These are phyloP conservation scores for Kwoniella europaea DNA, from an alignment of 768 basidiomycete species.

Conservation along the genomic window DNA sequence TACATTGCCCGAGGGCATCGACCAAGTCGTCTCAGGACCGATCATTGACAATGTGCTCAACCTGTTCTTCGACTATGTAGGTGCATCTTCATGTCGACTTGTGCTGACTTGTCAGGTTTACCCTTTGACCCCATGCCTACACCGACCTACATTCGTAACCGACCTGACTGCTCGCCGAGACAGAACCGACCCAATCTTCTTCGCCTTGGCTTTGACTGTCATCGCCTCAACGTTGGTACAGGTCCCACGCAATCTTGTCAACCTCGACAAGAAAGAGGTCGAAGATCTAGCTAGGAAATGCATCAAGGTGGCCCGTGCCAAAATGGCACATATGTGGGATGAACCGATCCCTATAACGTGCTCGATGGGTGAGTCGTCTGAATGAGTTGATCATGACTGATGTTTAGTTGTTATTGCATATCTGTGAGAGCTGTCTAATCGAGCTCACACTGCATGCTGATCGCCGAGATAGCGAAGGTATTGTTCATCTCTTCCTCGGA, in stretches of 20 bases:
- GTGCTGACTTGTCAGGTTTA: conserved; percentile 64
- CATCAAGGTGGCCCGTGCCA: conserved; percentile 63
- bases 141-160: conserved; percentile 91
- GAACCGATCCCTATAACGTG: conserved; percentile 37
- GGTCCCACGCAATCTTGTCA: conserved; percentile 83
- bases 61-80: conserved; percentile 50
- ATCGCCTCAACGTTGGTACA: conserved; percentile 84
- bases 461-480: conserved; percentile 34
- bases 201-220: conserved; percentile 63
- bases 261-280: conserved; percentile 75
- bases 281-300: conserved; percentile 81
- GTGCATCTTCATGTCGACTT: conserved; percentile 9
- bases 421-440: conserved; percentile 24
- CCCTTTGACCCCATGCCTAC: conserved; percentile 87
- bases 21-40: conserved; percentile 38
- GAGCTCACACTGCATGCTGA: neutral
- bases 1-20: conserved; percentile 35
- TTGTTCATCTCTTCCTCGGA: conserved; percentile 48
- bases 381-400: neutral
- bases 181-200: conserved; percentile 61
- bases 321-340: conserved; percentile 44
- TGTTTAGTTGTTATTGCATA: conserved; percentile 38
- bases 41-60: conserved; percentile 42
- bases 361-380: conserved; percentile 28
- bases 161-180: conserved; percentile 78